Evolutionary conservation across 1,284 basidiomycete genomes (phyloP), one percentile per base, ranked within the genome.

Genomic region (Naganishia liquefaciens): DNA sequence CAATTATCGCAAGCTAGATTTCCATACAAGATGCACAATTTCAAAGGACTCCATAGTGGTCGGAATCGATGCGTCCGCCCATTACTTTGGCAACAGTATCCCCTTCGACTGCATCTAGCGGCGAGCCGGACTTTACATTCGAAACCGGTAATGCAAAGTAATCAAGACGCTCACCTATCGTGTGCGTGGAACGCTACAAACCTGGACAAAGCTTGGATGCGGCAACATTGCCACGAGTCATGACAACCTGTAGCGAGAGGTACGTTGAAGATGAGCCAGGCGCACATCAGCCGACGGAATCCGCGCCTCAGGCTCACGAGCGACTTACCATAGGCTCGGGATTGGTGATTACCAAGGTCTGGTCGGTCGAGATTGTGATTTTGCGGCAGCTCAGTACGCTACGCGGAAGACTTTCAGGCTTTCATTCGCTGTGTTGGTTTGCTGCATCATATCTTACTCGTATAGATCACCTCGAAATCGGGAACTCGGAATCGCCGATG

Each of bases 211-310:
- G 33, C 19, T 33, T 53, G 19, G 51, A 53, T 15, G 30, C 19
- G 21, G 28, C 51, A 13, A 33, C 51, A 53, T 53, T 53, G 33
- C 21, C 28, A n/a, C 51, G 51, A 15, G 51, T 53, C 51, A 53
- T 53, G 13, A 53, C 10, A 19, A 53, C 51, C 51, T 53, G 6
- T 25, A 27, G 6, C 15, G 7, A 6, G 11, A 51, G 13, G 19
- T 13, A 51, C n/a, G n/a, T n/a, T 30, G 27, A 9, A 28, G 6
- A 33, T 19, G 3, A n/a, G 43, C 3, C 13, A 19, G 23, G 3
- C 19, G 3, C 10, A 17, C 13, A 50, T 51, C 13, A 49, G 46
- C 7, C 21, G 23, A 44, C 46, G 11, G 23, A 11, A 23, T 5
- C 21, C 46, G 46, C 10, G 5, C 46, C 11, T 5, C 10, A n/a